Evolutionary conservation across 2,329 filamentous ascomycete species (phyloP).

Genomic region (Talaromyces sp.): DNA sequence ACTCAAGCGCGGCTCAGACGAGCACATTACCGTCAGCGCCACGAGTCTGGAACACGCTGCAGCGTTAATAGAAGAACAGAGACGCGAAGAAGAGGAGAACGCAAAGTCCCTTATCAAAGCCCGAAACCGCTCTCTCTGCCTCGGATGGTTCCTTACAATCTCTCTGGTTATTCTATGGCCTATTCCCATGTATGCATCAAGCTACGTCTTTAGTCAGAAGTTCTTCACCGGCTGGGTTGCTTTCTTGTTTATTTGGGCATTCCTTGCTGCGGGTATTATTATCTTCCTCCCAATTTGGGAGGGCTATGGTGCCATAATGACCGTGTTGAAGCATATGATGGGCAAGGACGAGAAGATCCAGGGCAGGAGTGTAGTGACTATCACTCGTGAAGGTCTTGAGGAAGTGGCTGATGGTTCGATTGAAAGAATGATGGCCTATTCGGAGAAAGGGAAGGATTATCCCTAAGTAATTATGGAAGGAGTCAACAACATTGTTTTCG

Average conservation of each 20-base stretch:
- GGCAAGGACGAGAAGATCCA: background rate
- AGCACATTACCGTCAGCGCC: background rate
- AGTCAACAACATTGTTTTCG: background rate
- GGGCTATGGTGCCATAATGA: background rate
- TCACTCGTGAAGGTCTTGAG: background rate
- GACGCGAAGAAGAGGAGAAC: background rate
- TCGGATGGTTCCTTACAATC: background rate
- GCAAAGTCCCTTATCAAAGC: background rate
- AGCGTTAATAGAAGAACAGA: background rate
- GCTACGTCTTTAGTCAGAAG: background rate
- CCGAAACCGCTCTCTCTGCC: background rate
- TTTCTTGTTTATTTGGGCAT: background rate
- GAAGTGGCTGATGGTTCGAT: background rate
- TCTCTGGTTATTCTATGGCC: background rate
- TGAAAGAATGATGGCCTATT: background rate
- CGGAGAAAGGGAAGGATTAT: background rate
- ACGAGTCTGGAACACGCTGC: background rate
- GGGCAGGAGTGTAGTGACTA: background rate
- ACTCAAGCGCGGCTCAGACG: background rate
- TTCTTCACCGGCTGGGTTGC: background rate
- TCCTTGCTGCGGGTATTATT: background rate
- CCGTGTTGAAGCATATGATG: background rate
- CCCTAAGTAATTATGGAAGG: background rate
- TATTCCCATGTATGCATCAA: background rate
- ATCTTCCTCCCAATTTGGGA: background rate